Evolutionary conservation across 2,329 filamentous ascomycete genomes (phyloP).

Genomic region (Nothomitra cinnamomea): DNA sequence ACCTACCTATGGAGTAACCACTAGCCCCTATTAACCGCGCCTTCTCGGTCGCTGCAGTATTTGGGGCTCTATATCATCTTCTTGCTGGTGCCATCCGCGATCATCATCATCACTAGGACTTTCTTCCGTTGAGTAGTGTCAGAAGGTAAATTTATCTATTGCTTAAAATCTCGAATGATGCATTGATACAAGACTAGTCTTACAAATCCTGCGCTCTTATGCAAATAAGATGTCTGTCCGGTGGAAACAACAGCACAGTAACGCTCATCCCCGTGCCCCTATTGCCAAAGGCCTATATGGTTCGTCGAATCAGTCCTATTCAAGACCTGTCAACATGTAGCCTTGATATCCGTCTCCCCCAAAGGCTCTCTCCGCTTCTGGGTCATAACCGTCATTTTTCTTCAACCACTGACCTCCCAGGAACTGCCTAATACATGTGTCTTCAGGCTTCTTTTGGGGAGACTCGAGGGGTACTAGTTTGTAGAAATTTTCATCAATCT

Average conservation of each 20-base stretch:
- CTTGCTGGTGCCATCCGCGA: neutral
- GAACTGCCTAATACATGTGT: slow-evolving; percentile 30
- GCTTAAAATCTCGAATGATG: no score
- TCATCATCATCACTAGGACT: neutral
- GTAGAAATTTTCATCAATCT: slow-evolving; percentile 29
- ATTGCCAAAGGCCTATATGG: no score
- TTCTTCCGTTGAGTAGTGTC: no score
- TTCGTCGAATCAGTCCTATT: neutral
- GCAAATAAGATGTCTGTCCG: no score
- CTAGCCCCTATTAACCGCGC: neutral
- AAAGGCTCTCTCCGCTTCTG: slow-evolving; percentile 23
- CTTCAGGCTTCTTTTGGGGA: slow-evolving; percentile 28
- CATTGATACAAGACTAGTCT: no score
- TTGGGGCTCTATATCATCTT: neutral
- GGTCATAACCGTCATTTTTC: slow-evolving; percentile 26
- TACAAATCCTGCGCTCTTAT: no score
- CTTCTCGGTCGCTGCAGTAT: neutral
- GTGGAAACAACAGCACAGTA: no score
- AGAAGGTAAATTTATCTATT: no score
- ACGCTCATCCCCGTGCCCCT: no score
- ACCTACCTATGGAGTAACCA: neutral
- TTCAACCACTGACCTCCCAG: slow-evolving; percentile 26
- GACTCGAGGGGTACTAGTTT: slow-evolving; percentile 30
- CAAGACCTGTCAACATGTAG: slow-evolving; percentile 16
- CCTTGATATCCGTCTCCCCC: slow-evolving; percentile 29